These are phyloP conservation scores for Trypanosoma mega DNA, from an alignment of 208 protist genomes.

Conservation along the genomic window DNA sequence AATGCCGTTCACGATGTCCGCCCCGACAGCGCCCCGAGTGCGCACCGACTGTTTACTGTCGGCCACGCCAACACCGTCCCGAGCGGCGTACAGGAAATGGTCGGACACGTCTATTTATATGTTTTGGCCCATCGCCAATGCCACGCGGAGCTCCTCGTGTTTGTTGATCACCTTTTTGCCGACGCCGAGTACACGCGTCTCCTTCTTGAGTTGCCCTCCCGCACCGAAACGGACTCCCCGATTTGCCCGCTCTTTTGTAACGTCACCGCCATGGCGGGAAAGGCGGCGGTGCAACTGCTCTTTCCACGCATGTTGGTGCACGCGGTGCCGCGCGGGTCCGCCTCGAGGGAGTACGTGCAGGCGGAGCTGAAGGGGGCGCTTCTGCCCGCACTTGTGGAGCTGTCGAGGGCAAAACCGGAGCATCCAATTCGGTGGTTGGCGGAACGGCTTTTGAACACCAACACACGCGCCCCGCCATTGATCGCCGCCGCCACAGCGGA, in stretches of 20 bases:
- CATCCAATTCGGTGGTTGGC: conserved; percentile 89
- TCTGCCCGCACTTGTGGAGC: conserved; percentile 80
- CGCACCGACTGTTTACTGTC: conserved; percentile 10
- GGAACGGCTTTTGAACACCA: conserved; percentile 78
- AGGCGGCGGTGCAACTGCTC: conserved; percentile 56
- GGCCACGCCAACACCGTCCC: conserved; percentile 22
- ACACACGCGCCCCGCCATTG: conserved; percentile 73
- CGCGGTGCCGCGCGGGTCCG: conserved; percentile 51
- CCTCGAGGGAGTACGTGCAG: conserved; percentile 84
- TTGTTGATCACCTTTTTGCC: conserved; percentile 44
- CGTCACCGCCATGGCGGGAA: conserved; percentile 30
- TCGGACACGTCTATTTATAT: conserved; percentile 71
- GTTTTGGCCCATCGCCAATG: conserved; percentile 73
- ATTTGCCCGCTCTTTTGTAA: conserved; percentile 32
- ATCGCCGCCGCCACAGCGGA: conserved; percentile 24
- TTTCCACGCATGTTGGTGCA: conserved; percentile 81
- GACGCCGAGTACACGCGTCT: conserved; percentile 39
- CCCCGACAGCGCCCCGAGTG: neutral
- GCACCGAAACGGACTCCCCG: too few relatives aligned
- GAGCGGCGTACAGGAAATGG: conserved; percentile 35
- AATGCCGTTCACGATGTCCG: neutral
- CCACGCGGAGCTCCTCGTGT: conserved; percentile 45
- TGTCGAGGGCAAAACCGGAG: conserved; percentile 77
- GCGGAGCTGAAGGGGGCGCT: conserved; percentile 76
- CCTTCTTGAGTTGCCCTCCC: conserved; percentile 6